Base-by-base conservation (phyloP, 139 green algal genomes). In the Nannochloris sp. region DNA sequence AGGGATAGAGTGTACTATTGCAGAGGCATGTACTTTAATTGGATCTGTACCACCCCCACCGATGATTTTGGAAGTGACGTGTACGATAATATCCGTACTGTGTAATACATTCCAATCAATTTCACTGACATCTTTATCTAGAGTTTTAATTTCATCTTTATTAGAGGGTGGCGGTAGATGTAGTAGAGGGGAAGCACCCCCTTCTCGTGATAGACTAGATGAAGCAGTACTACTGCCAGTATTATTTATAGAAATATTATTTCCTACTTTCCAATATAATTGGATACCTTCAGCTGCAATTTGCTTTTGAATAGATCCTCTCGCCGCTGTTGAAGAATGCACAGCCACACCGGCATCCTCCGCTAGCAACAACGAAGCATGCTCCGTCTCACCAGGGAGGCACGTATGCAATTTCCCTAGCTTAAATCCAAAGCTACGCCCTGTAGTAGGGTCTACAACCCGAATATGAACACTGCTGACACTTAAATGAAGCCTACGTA, bases 401-500 rank as follows among this genome's bases (percentile, higher is more conserved):
- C 68, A 65, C 0, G 68, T 75, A 45, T 65, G 60, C 61, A 76
- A 35, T 9, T 30, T 6, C 23, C 19, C 3, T 38, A 76, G 64
- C 23, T 55, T 30, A 30, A 76, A 27, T 8, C 51, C 68, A 7
- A 76, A 15, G 3, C 37, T 7, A 3, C 37, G 55, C 37, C 68
- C 68, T 0, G 42, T 54, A 31, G 56, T 24, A 30, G 38, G 36
- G 29, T 74, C 62, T 57, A 71, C 60, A 54, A 92, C 87, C 30
- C 63, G 60, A 6, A 93, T 48, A 61, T 88, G 78, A 39, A 93
- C 73, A 42, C 78, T 81, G 15, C 25, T 68, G n/a, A 95, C 70
- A 23, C 36, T 75, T 15, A 95, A 64, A 70, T 88, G 87, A 54
- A 95, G 65, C 3, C 80, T 68, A 55, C 86, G 86, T 12, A 91